Evolutionary conservation across 2,329 filamentous ascomycete genomes (phyloP).

Genomic region (Tolypocladium capitatum): DNA sequence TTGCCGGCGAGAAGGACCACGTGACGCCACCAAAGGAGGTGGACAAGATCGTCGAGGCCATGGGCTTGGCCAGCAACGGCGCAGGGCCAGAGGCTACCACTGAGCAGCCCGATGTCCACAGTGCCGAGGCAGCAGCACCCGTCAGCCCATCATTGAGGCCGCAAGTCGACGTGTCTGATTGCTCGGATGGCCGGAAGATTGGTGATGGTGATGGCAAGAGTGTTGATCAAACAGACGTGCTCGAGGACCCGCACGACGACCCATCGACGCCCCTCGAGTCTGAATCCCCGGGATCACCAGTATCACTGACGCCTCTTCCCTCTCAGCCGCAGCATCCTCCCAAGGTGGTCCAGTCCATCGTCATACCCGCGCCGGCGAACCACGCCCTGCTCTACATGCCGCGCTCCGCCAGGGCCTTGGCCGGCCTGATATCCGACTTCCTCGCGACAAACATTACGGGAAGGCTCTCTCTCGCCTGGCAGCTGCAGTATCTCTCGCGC

Average conservation of each 20-base stretch:
- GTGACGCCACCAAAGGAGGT: constrained; percentile 63
- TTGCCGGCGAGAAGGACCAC: constrained; percentile 64
- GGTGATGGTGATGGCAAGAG: neutral
- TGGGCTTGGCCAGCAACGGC: constrained; percentile 12
- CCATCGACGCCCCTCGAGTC: constrained; percentile 33
- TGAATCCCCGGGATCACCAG: neutral
- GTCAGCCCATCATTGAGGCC: constrained; percentile 22
- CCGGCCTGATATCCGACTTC: constrained; percentile 74
- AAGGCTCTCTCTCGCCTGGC: constrained; percentile 75
- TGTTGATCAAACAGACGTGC: constrained; percentile 6
- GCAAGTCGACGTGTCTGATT: constrained; percentile 18
- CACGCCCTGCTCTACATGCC: constrained; percentile 79
- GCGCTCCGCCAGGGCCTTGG: constrained; percentile 58
- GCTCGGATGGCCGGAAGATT: neutral
- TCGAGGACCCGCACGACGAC: constrained; percentile 28
- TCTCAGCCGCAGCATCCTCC: constrained; percentile 33
- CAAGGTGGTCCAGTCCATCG: constrained; percentile 50
- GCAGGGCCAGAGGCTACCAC: neutral
- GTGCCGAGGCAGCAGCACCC: constrained; percentile 37
- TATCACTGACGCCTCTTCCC: constrained; percentile 24
- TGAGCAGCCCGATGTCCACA: neutral
- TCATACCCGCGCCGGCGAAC: constrained; percentile 64
- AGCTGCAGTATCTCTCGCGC: constrained; percentile 74
- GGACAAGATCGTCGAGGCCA: constrained; percentile 44
- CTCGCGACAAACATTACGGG: constrained; percentile 61